Base-by-base conservation (phyloP, 2,329 filamentous ascomycete genomes). In the Monilinia aucupariae region DNA sequence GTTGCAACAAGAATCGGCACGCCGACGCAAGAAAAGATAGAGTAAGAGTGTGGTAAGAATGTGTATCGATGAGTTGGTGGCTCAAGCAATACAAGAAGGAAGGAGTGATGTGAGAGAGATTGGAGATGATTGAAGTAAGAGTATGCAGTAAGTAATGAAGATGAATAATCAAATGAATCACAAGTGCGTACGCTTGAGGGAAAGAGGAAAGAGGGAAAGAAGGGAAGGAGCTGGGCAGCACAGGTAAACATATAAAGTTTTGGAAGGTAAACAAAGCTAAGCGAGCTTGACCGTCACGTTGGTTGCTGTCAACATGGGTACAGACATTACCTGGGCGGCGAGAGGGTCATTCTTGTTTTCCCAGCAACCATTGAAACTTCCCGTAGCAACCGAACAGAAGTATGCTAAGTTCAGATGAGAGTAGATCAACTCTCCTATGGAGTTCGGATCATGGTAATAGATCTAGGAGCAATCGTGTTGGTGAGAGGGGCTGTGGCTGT, bases 1-100 rank as follows among this genome's bases (percentile, higher is more conserved):
- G 60, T 48, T 39, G 17, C 13, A 56, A 39, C 43, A 58, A 56
- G 25, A 62, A 58, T 58, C 51, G 60, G 60, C 52, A 50, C 60
- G 60, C 60, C 60, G 60, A 62, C 17, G 15, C 10, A 27, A 17
- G 13, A 43, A 20, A 43, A 48, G 22, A 17, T 20, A 12, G 22
- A 25, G 32, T 54, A 41, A 30, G 22, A 20, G 51, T 20, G 34
- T 39, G 45, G 27, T 37, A 49, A 13, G 12, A 12, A 41, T 27
- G 12, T 22, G 37, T 45, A 45, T 55, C 59, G n/a, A 30, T 62
- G 43, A 62, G 60, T 39, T 56, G 60, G 60, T 62, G 32, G 52
- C 51, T 49, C 51, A 52, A 62, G 13, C 56, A 51, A 62, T 32
- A 13, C 56, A 48, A 56, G 51, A n/a, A 34, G 25, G 41, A 41